A percentile compares a stretch with the other conserved stretches of the same genome.
These are phyloP conservation scores for Mycosphaerella sp. DNA, from an alignment of 2,329 filamentous ascomycete genomes.

Conservation along the genomic window DNA sequence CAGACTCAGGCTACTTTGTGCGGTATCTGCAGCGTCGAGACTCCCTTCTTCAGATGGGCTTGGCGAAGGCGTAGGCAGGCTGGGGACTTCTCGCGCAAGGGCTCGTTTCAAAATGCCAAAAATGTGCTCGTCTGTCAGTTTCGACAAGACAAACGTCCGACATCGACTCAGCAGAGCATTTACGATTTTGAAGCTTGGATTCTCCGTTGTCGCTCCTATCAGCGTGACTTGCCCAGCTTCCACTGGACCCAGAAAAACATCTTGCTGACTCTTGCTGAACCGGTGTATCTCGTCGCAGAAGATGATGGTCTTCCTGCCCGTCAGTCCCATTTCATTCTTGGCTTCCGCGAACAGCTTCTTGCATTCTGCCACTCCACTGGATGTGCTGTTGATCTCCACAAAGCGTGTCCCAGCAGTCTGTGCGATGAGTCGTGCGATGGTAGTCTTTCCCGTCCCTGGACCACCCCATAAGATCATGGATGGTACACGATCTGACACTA, in stretches of 20 bases:
- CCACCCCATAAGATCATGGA: slow-evolving; percentile 94
- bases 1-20: slow-evolving; percentile 29
- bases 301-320: slow-evolving; percentile 85
- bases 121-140: slow-evolving; percentile 67
- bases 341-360: slow-evolving; percentile 89
- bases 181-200: slow-evolving; percentile 90
- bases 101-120: slow-evolving; percentile 70
- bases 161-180: slow-evolving; percentile 82
- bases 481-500: slow-evolving; percentile 77
- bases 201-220: slow-evolving; percentile 94
- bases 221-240: slow-evolving; percentile 85
- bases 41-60: slow-evolving; percentile 21
- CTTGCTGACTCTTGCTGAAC: slow-evolving; percentile 87
- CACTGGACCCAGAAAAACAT: slow-evolving; percentile 87
- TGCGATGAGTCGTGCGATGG: slow-evolving; percentile 86
- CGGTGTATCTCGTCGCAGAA: slow-evolving; percentile 97
- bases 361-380: slow-evolving; percentile 77
- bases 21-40: background rate
- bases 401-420: slow-evolving; percentile 76
- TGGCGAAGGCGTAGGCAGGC: slow-evolving; percentile 38
- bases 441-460: slow-evolving; percentile 78
- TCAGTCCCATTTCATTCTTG: slow-evolving; percentile 68
- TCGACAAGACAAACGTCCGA: slow-evolving; percentile 77
- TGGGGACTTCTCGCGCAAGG: slow-evolving; percentile 50
- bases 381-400: slow-evolving; percentile 93